Percentiles rank a stretch among this genome's conserved stretches.
phyloP scores from a whole-genome alignment of 768 basidiomycete species.

The Trichaptum fuscoviolaceum region DNA sequence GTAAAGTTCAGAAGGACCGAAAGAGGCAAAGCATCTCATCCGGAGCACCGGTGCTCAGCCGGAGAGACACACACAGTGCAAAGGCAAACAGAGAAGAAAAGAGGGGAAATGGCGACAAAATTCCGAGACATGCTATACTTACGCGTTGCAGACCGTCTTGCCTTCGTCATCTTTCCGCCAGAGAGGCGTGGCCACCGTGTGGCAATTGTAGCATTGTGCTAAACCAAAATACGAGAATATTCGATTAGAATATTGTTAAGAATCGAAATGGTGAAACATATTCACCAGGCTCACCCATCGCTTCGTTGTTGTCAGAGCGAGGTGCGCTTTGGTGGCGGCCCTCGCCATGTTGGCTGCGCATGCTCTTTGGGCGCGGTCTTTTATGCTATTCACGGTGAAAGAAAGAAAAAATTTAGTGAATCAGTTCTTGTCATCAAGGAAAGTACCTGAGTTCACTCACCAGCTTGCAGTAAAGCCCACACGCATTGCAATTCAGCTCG shows the following conservation, averaged over 20 bases:
- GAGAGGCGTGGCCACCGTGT: conserved; percentile 82
- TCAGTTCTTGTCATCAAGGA: conserved; percentile 5
- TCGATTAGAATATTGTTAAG: conserved; percentile 3
- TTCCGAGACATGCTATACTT: conserved; percentile 26
- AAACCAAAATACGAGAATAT: background rate
- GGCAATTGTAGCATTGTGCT: conserved; percentile 89
- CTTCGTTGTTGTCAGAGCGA: conserved; percentile 67
- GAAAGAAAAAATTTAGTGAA: conserved; percentile 12
- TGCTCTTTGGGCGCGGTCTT: conserved; percentile 82
- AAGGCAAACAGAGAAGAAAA: conserved; percentile 29
- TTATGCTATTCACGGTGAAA: conserved; percentile 53
- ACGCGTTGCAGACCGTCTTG: conserved; percentile 90
- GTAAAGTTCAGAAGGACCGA: background rate
- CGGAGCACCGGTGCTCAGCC: background rate
- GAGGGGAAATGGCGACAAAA: conserved; percentile 6
- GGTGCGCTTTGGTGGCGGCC: conserved; percentile 58
- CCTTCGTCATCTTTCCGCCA: conserved; percentile 92
- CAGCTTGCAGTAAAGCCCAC: conserved; percentile 82
- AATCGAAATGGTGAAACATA: conserved; percentile 12
- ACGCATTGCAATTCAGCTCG: conserved; percentile 86
- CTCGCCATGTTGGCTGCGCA: conserved; percentile 75
- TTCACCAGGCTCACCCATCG: conserved; percentile 45
- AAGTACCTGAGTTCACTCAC: conserved; percentile 35
- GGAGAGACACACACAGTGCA: conserved; percentile 52
- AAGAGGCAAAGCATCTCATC: background rate